These are phyloP conservation scores for Digitaria exilis DNA, from an alignment of 202 grass and related monocot genomes.

Conservation along the genomic window DNA sequence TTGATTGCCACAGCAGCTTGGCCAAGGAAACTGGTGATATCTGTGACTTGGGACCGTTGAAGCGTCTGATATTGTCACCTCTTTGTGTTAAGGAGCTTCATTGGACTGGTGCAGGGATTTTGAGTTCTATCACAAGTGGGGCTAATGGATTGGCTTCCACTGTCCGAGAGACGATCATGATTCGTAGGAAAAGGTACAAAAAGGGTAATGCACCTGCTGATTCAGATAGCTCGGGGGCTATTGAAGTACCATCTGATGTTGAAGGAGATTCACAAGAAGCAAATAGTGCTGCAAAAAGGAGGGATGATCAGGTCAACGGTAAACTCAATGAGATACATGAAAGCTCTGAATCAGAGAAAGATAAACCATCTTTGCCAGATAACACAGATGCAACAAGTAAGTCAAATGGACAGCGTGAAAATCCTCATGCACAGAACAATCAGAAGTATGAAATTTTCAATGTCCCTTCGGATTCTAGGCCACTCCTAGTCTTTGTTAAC, in stretches of 20 bases:
- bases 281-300: slow-evolving; percentile 45
- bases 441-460: slow-evolving; percentile 76
- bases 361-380: slow-evolving; percentile 40
- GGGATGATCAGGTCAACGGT: slow-evolving; percentile 36
- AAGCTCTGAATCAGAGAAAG: slow-evolving; percentile 54
- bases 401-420: slow-evolving; percentile 43
- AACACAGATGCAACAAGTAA: slow-evolving; percentile 21
- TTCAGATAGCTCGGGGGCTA: slow-evolving; percentile 48
- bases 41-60: slow-evolving; percentile 88
- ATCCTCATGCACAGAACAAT: slow-evolving; percentile 47
- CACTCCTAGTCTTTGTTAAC: slow-evolving; percentile 94
- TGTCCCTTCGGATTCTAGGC: slow-evolving; percentile 79
- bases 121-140: slow-evolving; percentile 81
- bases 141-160: slow-evolving; percentile 90
- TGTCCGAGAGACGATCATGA: slow-evolving; percentile 66
- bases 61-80: slow-evolving; percentile 77
- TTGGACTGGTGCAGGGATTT: slow-evolving; percentile 56
- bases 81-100: slow-evolving; percentile 74
- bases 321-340: slow-evolving; percentile 42
- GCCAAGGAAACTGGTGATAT: slow-evolving; percentile 82
- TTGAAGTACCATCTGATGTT: slow-evolving; percentile 47
- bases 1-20: slow-evolving; percentile 80
- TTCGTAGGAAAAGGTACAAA: slow-evolving; percentile 65
- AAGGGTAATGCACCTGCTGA: slow-evolving; percentile 34
- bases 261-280: slow-evolving; percentile 50